Base-by-base conservation (phyloP, 2,329 filamentous ascomycete genomes). In the Pseudopithomyces chartarum region DNA sequence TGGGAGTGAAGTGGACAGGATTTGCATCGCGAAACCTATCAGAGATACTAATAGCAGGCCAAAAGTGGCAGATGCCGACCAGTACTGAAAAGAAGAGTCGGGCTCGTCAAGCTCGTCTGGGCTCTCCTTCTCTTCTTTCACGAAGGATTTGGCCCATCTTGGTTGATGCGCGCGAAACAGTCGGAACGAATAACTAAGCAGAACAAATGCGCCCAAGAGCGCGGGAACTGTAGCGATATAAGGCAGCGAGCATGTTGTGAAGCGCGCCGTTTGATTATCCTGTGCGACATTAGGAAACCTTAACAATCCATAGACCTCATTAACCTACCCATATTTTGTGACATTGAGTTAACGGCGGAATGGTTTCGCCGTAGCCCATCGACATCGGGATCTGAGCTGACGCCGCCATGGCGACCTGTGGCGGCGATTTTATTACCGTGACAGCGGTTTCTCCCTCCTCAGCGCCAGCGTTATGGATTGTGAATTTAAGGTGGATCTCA, bases 81-180 rank as follows among this genome's bases (percentile, higher is more conserved):
- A 69, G 62, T 57, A 39, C 66, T 61, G 39, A 60, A 68, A 56
- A 55, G 67, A 22, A 67, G 60, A 29, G 63, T 66, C 57, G 70
- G 77, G 47, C 63, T 71, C 52, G 67, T 73, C 57, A 70, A 78
- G 47, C 63, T 71, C 52, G 67, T 73, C 47, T 72, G 60, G 44
- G 20, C 55, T 63, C 36, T 67, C 62, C 50, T 71, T 69, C 11
- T 59, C 53, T 58, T 76, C 73, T 43, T 59, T 56, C 11, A 86
- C 71, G 57, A 87, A 86, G 3, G 82, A 76, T 46, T 66, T 75
- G 19, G 77, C 78, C 84, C 85, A 87, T 72, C 63, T 70, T 33
- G 84, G 80, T 40, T 76, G 73, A 64, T 71, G 73, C 5, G 59
- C 53, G n/a, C 66, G 57, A 2, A 76, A 57, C 3, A 76, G 49